These are phyloP conservation scores for Cyanophora paradoxa DNA, from an alignment of 78 protist species.

Conservation along the genomic window DNA sequence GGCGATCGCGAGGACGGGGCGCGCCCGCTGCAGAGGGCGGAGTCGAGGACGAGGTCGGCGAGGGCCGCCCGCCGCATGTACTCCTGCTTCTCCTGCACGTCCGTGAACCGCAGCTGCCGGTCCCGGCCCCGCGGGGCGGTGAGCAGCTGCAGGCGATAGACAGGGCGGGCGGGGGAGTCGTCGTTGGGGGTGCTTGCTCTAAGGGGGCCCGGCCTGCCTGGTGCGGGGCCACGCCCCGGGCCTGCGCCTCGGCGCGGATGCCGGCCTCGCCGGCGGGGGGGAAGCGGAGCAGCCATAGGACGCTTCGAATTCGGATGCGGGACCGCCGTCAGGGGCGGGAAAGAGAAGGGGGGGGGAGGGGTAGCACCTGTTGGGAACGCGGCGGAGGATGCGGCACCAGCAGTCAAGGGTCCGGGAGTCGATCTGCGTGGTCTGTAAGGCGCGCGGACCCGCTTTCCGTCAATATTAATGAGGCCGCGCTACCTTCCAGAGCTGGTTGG, in stretches of 20 bases:
- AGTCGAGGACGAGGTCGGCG: slow-evolving; percentile 14
- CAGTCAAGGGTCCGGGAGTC: neutral
- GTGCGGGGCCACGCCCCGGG: neutral
- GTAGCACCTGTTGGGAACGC: neutral
- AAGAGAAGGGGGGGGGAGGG: too few species aligned
- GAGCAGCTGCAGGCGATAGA: too few species aligned
- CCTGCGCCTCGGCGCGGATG: neutral
- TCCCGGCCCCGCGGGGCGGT: too few species aligned
- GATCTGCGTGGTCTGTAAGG: too few species aligned
- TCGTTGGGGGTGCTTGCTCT: too few species aligned
- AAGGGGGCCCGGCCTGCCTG: too few species aligned
- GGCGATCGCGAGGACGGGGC: too few species aligned
- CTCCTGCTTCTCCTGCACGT: neutral
- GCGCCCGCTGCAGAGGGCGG: slow-evolving; percentile 3
- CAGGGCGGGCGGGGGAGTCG: too few species aligned
- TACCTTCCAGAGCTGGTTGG: slow-evolving; percentile 22
- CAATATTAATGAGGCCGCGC: too few species aligned
- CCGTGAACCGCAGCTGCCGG: neutral
- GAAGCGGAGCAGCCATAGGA: slow-evolving; percentile 10
- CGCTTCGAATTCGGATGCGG: too few species aligned
- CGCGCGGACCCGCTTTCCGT: too few species aligned
- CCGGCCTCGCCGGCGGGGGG: neutral
- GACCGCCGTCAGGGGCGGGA: too few species aligned
- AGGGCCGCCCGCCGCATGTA: neutral
- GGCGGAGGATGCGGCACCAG: neutral